Percentiles rank a stretch among this genome's conserved stretches.
Evolutionary conservation across 2,329 filamentous ascomycete species (phyloP).

Genomic region (Apiospora rasikravindrae): DNA sequence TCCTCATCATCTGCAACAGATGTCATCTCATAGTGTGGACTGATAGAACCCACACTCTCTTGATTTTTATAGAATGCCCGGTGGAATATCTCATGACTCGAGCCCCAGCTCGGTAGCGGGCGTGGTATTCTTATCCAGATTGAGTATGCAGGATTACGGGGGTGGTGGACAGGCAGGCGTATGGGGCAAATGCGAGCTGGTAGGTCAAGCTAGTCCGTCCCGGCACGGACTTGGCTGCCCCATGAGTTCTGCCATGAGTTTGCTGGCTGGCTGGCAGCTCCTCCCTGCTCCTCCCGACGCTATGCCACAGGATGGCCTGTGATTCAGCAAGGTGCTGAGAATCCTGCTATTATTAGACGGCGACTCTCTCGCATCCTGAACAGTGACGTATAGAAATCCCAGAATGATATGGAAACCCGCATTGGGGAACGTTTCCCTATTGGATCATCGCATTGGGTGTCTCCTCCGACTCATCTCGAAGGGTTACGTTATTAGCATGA

Average conservation of each 20-base stretch:
- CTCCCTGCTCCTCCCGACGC: background rate
- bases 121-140: too few relatives aligned
- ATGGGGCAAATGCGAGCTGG: slow-evolving; percentile 6
- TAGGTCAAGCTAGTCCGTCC: background rate
- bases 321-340: background rate
- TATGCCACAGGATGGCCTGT: background rate
- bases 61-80: background rate
- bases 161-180: background rate
- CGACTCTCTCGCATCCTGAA: background rate
- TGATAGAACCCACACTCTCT: background rate
- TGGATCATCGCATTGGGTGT: too few relatives aligned
- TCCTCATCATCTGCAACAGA: background rate
- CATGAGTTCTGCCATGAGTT: background rate
- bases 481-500: background rate
- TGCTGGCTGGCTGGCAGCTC: too few relatives aligned
- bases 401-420: background rate
- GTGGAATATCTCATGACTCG: background rate
- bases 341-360: background rate
- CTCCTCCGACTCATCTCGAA: too few relatives aligned
- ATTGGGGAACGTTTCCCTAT: background rate
- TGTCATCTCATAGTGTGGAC: background rate
- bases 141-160: background rate
- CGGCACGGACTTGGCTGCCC: background rate
- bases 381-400: background rate
- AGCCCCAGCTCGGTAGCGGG: too few relatives aligned